These are phyloP conservation scores for rapeseed (Brassica napus) DNA, from an alignment of 345 rosid genomes.

Conservation along the genomic window DNA sequence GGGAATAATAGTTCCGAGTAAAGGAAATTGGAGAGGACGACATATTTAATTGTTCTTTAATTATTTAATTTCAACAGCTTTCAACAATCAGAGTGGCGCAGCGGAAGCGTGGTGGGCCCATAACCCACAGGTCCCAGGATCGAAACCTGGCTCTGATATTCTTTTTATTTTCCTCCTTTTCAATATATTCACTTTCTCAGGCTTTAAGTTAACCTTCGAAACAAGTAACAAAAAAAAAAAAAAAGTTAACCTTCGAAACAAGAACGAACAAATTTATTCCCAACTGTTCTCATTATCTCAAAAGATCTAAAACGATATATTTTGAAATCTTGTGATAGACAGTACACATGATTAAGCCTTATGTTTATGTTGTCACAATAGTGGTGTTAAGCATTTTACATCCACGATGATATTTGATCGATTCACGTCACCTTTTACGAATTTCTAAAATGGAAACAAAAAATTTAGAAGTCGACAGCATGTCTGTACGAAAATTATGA, in stretches of 20 bases:
- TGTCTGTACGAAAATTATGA: neutral
- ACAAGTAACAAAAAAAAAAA: too few relatives aligned
- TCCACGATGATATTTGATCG: too few relatives aligned
- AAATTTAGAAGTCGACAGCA: too few relatives aligned
- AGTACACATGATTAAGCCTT: neutral
- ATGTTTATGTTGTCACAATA: neutral
- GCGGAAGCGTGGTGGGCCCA: constrained; percentile 90
- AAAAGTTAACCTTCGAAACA: too few relatives aligned
- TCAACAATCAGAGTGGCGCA: constrained; percentile 66
- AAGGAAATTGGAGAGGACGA: neutral
- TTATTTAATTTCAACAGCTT: too few relatives aligned
- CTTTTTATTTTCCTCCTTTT: neutral
- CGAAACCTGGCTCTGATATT: constrained; percentile 66
- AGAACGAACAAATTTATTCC: too few relatives aligned
- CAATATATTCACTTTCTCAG: neutral
- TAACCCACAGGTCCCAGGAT: constrained; percentile 85
- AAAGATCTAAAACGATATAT: neutral
- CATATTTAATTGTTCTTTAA: neutral
- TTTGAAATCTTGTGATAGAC: neutral
- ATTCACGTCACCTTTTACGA: too few relatives aligned
- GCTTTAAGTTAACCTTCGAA: too few relatives aligned
- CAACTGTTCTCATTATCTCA: neutral
- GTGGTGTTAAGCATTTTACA: too few relatives aligned
- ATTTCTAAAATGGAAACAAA: too few relatives aligned
- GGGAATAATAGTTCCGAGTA: neutral